Evolutionary conservation across 805 yeast species (phyloP).

Genomic region (Tetrapisispora nanseiensis): DNA sequence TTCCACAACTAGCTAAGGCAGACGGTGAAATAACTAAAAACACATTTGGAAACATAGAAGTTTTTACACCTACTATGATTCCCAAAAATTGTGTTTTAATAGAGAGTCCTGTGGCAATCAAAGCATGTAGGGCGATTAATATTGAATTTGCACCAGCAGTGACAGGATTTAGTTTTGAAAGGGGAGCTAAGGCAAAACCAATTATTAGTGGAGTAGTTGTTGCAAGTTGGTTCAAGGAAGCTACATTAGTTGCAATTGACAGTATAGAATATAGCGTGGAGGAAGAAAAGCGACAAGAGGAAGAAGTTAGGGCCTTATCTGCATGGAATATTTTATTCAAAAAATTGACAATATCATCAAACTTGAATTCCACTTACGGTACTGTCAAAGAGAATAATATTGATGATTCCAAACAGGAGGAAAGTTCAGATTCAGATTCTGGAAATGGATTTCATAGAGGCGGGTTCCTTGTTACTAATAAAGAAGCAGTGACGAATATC

Average conservation of each 20-base stretch:
- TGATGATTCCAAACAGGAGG: background rate
- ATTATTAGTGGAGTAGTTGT: constrained; percentile 69
- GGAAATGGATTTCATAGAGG: constrained; percentile 3
- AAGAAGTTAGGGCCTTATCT: constrained; percentile 40
- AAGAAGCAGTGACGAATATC: background rate
- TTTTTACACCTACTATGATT: constrained; percentile 69
- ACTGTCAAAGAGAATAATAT: constrained; percentile 5
- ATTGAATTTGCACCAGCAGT: constrained; percentile 85
- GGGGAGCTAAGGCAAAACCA: constrained; percentile 44
- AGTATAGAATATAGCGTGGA: constrained; percentile 20
- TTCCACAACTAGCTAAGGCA: constrained; percentile 50
- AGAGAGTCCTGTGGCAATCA: constrained; percentile 42
- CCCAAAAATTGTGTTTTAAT: constrained; percentile 70
- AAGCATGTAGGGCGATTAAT: constrained; percentile 61
- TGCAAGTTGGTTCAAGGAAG: constrained; percentile 40
- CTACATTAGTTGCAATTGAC: constrained; percentile 24
- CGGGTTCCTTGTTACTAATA: background rate
- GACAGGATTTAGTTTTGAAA: constrained; percentile 69
- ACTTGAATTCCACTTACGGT: constrained; percentile 42
- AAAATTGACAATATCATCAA: constrained; percentile 28
- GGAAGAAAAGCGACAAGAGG: constrained; percentile 33
- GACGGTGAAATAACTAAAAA: constrained; percentile 67
- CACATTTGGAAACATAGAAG: constrained; percentile 74
- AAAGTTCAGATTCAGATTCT: background rate
- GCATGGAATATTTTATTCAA: constrained; percentile 25